Conservation (phyloP, 1,284 basidiomycete species). For the Boletellus deceptivus region DNA sequence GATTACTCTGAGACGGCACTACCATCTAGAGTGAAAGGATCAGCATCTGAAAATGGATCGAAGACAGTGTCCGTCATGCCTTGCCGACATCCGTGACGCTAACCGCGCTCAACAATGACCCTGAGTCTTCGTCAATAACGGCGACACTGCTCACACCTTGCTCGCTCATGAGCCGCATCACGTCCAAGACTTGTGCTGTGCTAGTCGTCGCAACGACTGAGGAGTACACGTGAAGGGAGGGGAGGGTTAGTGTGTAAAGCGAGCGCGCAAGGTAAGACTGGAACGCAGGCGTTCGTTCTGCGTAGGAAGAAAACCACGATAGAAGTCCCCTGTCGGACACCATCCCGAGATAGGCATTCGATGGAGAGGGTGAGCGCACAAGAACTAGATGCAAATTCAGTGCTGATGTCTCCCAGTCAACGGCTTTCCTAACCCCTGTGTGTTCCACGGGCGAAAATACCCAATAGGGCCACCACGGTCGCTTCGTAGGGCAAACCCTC, state of each 20-base stretch:
- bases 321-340: conserved; percentile 63
- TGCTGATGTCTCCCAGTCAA: background rate
- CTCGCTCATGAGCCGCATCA: conserved; percentile 78
- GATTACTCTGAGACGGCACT: conserved; percentile 71
- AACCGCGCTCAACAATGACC: conserved; percentile 64
- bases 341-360: conserved; percentile 49
- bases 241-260: conserved; percentile 55
- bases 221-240: conserved; percentile 60
- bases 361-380: conserved; percentile 42
- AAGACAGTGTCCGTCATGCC: conserved; percentile 34
- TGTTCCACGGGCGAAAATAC: conserved; percentile 63
- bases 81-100: conserved; percentile 77
- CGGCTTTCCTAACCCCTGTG: conserved; percentile 54
- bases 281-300: conserved; percentile 47
- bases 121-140: conserved; percentile 59
- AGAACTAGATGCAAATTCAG: conserved; percentile 41
- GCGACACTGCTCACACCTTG: conserved; percentile 77
- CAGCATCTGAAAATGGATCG: background rate
- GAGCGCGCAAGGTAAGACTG: conserved; percentile 55
- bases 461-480: conserved; percentile 59
- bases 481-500: conserved; percentile 61
- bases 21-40: conserved; percentile 47
- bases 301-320: conserved; percentile 59
- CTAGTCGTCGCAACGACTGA: conserved; percentile 60
- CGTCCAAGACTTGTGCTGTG: conserved; percentile 61